phyloP scores from a whole-genome alignment of 2,329 filamentous ascomycete genomes.

The Colletotrichum ledebouriae region DNA sequence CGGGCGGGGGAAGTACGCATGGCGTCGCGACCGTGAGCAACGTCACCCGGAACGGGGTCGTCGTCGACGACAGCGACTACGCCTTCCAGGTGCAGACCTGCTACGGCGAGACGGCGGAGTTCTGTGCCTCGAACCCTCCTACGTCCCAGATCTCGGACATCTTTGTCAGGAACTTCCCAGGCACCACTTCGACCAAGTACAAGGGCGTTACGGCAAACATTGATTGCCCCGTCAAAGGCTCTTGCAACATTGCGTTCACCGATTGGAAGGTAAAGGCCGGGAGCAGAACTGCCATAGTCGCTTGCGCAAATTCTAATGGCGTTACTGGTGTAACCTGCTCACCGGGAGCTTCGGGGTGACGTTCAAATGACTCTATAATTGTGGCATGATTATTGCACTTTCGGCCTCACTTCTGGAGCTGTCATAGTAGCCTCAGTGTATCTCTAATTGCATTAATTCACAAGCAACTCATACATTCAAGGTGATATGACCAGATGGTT shows the following conservation, averaged over 20 bases:
- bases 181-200: slow-evolving; percentile 55
- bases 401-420: too few species aligned
- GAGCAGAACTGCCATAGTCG: neutral
- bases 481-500: too few species aligned
- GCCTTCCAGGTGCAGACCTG: slow-evolving; percentile 62
- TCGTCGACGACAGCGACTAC: slow-evolving; percentile 55
- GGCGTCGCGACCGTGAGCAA: slow-evolving; percentile 55
- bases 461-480: too few species aligned
- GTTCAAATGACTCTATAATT: neutral
- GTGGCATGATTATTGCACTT: neutral
- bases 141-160: slow-evolving; percentile 52
- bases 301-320: neutral
- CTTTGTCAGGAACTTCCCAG: slow-evolving; percentile 53
- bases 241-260: slow-evolving; percentile 53
- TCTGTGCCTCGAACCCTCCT: slow-evolving; percentile 53
- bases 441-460: too few species aligned
- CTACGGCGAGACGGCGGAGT: slow-evolving; percentile 53
- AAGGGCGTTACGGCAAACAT: slow-evolving; percentile 53
- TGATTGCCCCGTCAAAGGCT: slow-evolving; percentile 53
- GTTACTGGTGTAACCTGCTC: neutral
- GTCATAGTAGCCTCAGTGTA: too few species aligned
- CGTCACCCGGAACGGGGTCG: slow-evolving; percentile 55
- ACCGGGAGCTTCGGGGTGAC: neutral
- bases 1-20: slow-evolving; percentile 51
- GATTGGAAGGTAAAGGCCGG: slow-evolving; percentile 49